Evolutionary conservation across 352 stramenopile species (phyloP), one percentile per base, ranked within the genome.

Genomic region (Globisporangium okanoganense): DNA sequence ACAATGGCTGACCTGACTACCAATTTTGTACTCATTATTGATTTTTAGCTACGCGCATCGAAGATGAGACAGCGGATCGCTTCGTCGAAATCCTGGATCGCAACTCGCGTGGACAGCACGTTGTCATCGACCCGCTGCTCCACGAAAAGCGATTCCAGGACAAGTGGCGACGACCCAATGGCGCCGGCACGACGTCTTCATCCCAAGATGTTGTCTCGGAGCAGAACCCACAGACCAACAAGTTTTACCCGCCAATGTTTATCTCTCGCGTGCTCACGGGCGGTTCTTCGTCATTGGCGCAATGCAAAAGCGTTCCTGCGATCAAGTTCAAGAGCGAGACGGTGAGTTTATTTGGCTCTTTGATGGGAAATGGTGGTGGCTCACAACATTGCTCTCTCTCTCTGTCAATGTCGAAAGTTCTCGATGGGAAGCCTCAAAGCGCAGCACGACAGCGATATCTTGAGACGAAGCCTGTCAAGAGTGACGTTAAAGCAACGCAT

Each of bases 71-170:
- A n/a, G 54, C 61, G 1, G 73, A 86, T 43, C 74, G 68, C 10
- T 88, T 88, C 24, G 73, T 86, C 1, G 81, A 88, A 56, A 66
- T 90, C 18, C 66, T 90, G 14, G 75, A 80, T n/a, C 76, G 75
- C 8, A 78, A 64, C n/a, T 69, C 71, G n/a, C 58, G 58, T 14
- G 70, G 73, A 6, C 81, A 90, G 48, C 69, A 83, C 31, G 56
- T 88, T 10, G 64, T 84, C 5, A 55, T 83, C 3, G 79, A 91
- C 27, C 79, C 77, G 5, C 52, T 87, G n/a, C 41, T 91, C 9
- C 64, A 78, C 8, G 79, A 91, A 2, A 54, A 61, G 25, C 58
- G 61, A n/a, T 89, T 89, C 51, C 79, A 89, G 61, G 70, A 80
- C 35, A 91, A 88, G 35, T 89, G 81, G 72, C 57, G 67, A 13